A percentile compares a stretch with the other conserved stretches of the same genome.
Evolutionary conservation across 352 stramenopile genomes (phyloP).

Genomic region (Globisporangium parvum): DNA sequence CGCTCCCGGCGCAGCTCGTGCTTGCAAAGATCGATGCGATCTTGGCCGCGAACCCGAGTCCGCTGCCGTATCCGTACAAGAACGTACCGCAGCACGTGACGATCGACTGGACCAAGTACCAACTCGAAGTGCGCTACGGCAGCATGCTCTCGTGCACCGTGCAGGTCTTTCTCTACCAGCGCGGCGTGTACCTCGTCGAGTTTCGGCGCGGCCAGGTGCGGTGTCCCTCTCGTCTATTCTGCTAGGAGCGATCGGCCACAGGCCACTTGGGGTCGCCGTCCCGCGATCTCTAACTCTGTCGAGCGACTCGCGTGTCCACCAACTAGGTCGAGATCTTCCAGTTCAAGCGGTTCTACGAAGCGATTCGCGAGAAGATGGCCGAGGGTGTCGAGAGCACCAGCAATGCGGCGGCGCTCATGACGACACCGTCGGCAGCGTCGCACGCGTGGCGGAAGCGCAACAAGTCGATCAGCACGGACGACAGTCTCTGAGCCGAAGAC

Average conservation of each 20-base stretch:
- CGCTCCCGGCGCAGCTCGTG: slow-evolving; percentile 54
- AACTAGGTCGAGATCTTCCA: slow-evolving; percentile 79
- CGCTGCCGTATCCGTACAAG: slow-evolving; percentile 34
- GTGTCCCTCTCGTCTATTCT: neutral
- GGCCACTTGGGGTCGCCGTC: no score
- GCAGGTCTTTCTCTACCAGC: slow-evolving; percentile 78
- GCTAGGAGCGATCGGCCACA: no score
- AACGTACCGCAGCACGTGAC: slow-evolving; percentile 43
- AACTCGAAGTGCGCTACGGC: slow-evolving; percentile 61
- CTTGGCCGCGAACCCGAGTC: slow-evolving; percentile 32
- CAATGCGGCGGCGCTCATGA: neutral
- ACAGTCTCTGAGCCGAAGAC: slow-evolving; percentile 1
- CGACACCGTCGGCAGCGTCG: slow-evolving; percentile 4
- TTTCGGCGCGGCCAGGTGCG: slow-evolving; percentile 72
- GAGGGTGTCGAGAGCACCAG: slow-evolving; percentile 31
- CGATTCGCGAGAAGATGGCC: slow-evolving; percentile 58
- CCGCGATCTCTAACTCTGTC: no score
- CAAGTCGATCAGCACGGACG: slow-evolving; percentile 43
- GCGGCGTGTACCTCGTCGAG: slow-evolving; percentile 75
- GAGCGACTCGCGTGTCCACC: neutral
- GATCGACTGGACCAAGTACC: slow-evolving; percentile 71
- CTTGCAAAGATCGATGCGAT: slow-evolving; percentile 62
- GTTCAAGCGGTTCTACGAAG: slow-evolving; percentile 86
- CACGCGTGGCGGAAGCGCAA: slow-evolving; percentile 49
- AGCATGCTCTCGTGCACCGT: slow-evolving; percentile 64